phyloP scores from a whole-genome alignment of 176 grass and related monocot species.

The Eragrostis nindensis region DNA sequence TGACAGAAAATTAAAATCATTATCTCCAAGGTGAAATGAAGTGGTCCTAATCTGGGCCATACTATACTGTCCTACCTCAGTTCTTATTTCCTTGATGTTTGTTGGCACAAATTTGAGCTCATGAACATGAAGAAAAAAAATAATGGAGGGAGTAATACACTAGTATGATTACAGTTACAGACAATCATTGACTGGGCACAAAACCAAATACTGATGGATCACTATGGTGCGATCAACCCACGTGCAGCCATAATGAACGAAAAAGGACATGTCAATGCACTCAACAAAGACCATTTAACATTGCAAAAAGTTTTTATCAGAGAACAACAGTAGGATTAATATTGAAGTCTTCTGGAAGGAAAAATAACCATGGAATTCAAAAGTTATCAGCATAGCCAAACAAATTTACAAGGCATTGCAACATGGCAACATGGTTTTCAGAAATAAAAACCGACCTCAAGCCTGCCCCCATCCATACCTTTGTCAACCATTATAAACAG shows the following conservation, averaged over 20 bases:
- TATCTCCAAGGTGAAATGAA: neutral
- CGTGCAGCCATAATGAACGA: neutral
- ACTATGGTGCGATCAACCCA: neutral
- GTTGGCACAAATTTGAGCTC: no score
- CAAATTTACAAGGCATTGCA: no score
- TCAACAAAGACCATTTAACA: neutral
- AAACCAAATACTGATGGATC: neutral
- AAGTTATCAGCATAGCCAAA: neutral
- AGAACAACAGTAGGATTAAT: neutral
- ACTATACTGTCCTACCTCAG: no score
- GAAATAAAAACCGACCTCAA: no score
- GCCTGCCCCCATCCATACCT: no score
- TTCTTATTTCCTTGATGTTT: no score
- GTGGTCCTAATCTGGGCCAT: neutral
- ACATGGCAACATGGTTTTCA: no score
- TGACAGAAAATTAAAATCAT: neutral
- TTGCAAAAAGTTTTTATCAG: neutral
- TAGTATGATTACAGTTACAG: no score
- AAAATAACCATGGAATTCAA: neutral
- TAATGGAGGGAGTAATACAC: no score
- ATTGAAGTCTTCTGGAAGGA: neutral
- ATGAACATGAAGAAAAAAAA: no score
- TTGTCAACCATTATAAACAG: no score
- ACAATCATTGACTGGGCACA: no score
- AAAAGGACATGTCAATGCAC: neutral